Conservation (phyloP, 345 rosid genomes). For the Lepidium didymum region DNA sequence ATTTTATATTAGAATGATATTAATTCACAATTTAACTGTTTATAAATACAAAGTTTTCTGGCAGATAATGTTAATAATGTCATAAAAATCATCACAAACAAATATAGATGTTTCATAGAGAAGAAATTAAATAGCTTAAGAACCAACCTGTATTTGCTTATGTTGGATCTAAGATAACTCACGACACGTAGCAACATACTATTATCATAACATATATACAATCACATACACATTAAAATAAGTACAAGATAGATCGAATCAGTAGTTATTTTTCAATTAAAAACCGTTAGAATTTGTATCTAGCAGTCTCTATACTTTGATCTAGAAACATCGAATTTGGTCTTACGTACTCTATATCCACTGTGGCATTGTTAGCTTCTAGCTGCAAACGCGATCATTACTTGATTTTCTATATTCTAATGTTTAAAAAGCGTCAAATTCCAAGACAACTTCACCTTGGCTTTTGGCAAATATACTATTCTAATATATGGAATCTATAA, state of each 20-base stretch:
- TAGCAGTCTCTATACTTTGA: not conserved
- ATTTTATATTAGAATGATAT: too few relatives aligned
- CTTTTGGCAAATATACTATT: not conserved
- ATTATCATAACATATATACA: not conserved
- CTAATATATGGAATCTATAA: not conserved
- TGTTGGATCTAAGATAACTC: not conserved
- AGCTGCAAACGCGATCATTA: not conserved
- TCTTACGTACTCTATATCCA: not conserved
- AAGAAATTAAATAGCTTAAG: not conserved
- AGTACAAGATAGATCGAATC: not conserved
- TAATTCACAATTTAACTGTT: too few relatives aligned
- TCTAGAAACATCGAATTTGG: constrained; percentile 11
- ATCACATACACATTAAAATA: not conserved
- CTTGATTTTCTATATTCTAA: not conserved
- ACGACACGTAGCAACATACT: constrained; percentile 3
- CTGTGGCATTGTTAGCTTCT: constrained; percentile 11
- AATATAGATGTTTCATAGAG: not conserved
- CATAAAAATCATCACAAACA: not conserved
- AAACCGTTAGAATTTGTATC: not conserved
- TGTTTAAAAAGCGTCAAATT: not conserved
- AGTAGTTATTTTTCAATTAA: not conserved
- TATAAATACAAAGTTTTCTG: not conserved
- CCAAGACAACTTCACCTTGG: not conserved
- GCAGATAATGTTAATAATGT: not conserved
- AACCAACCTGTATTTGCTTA: constrained; percentile 3